Conservation (phyloP, 192 early-diverging fungal genomes). For the Diversispora epigaea region DNA sequence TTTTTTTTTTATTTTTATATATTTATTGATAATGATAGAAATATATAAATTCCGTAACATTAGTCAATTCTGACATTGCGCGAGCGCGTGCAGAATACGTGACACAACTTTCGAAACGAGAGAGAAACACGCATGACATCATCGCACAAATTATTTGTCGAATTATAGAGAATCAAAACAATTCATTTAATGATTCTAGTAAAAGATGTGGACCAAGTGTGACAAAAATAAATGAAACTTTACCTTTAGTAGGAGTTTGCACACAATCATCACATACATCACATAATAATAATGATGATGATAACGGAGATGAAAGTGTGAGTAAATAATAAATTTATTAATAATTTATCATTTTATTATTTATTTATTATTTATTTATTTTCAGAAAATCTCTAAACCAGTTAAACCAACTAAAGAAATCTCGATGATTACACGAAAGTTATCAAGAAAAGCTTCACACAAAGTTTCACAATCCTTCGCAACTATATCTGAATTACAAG, state of each 20-base stretch:
- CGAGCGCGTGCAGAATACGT: conserved; percentile 34
- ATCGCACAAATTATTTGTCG: conserved; percentile 42
- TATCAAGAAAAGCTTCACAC: not conserved
- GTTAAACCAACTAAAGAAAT: not conserved
- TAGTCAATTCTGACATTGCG: conserved; percentile 38
- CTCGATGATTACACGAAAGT: not conserved
- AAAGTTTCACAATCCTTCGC: not conserved
- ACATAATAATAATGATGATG: not conserved
- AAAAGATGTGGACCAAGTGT: conserved; percentile 44
- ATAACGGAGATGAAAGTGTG: not conserved
- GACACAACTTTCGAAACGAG: conserved; percentile 35
- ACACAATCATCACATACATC: conserved; percentile 33
- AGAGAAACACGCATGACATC: conserved; percentile 38
- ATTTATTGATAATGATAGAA: conserved; percentile 31
- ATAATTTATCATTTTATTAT: not conserved
- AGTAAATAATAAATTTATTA: not conserved
- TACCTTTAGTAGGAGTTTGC: conserved; percentile 36
- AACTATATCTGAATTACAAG: conserved; percentile 10
- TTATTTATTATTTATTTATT: too few relatives aligned
- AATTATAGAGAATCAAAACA: conserved; percentile 37
- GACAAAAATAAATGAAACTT: conserved; percentile 44
- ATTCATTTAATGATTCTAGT: conserved; percentile 39
- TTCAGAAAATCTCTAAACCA: too few relatives aligned
- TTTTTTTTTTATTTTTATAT: not conserved
- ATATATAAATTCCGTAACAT: conserved; percentile 41